A percentile compares a stretch with the other conserved stretches of the same genome.
Conservation (phyloP, 2,329 filamentous ascomycete genomes). For the Hymenoscyphus albidus region DNA sequence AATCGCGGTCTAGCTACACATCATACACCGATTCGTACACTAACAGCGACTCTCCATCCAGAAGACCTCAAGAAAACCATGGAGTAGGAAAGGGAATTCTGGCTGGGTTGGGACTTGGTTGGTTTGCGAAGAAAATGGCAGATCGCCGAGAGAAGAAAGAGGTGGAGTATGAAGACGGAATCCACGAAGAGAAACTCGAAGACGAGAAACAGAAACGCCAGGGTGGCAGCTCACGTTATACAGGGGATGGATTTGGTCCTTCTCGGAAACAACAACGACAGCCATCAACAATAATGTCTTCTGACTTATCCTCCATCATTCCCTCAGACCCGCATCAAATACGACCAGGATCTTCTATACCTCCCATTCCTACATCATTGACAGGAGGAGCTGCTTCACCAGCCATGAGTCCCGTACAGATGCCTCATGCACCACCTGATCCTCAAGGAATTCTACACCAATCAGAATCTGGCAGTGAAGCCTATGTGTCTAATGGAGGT, state of each 20-base stretch:
- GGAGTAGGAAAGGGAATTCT: slow-evolving; percentile 44
- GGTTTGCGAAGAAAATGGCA: slow-evolving; percentile 62
- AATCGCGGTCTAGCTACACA: slow-evolving; percentile 45
- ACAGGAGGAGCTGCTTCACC: slow-evolving; percentile 12
- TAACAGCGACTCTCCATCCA: slow-evolving; percentile 51
- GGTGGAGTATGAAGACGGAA: slow-evolving; percentile 40
- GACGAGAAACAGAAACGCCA: slow-evolving; percentile 58
- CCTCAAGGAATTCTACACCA: slow-evolving; percentile 45
- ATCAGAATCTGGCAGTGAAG: slow-evolving; percentile 41
- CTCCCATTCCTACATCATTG: slow-evolving; percentile 33
- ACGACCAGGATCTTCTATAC: slow-evolving; percentile 40
- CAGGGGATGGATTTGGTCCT: slow-evolving; percentile 61
- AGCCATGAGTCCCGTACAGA: slow-evolving; percentile 36
- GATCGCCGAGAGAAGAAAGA: slow-evolving; percentile 46
- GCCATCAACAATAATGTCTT: slow-evolving; percentile 23
- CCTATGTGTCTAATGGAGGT: slow-evolving; percentile 41
- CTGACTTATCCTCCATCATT: slow-evolving; percentile 32
- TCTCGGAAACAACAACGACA: slow-evolving; percentile 37
- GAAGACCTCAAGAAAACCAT: slow-evolving; percentile 45
- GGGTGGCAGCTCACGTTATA: slow-evolving; percentile 55
- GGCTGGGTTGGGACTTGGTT: slow-evolving; percentile 63
- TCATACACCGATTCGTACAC: slow-evolving; percentile 34
- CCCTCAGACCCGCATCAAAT: slow-evolving; percentile 35
- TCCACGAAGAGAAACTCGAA: slow-evolving; percentile 41
- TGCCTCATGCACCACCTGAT: slow-evolving; percentile 54